Conservation (phyloP, 2,329 filamentous ascomycete genomes). For the Didymella keratinophila region DNA sequence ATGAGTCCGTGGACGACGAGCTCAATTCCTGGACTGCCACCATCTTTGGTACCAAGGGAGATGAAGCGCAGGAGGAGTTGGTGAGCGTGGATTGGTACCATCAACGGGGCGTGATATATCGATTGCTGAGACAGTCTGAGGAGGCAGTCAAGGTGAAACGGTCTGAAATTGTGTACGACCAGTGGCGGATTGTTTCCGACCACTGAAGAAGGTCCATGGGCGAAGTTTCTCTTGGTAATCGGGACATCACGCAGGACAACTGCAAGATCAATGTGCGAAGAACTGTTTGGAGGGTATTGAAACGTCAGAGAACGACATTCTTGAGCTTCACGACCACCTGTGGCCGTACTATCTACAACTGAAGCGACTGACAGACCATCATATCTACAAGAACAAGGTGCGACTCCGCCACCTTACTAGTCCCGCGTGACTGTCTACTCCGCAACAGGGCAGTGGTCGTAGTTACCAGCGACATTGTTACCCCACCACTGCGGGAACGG, state of each 20-base stretch:
- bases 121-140: background rate
- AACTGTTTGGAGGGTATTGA: background rate
- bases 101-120: background rate
- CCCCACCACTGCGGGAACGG: constrained; percentile 28
- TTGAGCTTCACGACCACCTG: background rate
- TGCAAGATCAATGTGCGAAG: background rate
- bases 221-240: background rate
- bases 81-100: background rate
- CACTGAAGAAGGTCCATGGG: too few species aligned
- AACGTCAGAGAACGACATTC: background rate
- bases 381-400: background rate
- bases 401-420: background rate
- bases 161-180: background rate
- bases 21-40: too few species aligned
- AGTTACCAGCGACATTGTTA: constrained; percentile 26
- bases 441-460: constrained; percentile 24
- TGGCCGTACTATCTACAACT: background rate
- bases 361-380: background rate
- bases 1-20: too few species aligned
- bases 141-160: background rate
- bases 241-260: background rate
- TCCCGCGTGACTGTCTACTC: constrained; percentile 1
- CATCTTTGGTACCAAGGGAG: too few species aligned
- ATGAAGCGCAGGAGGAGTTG: background rate
- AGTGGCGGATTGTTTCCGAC: background rate